Conservation (phyloP, 2,329 filamentous ascomycete species). For the Apiospora rasikravindrae region DNA sequence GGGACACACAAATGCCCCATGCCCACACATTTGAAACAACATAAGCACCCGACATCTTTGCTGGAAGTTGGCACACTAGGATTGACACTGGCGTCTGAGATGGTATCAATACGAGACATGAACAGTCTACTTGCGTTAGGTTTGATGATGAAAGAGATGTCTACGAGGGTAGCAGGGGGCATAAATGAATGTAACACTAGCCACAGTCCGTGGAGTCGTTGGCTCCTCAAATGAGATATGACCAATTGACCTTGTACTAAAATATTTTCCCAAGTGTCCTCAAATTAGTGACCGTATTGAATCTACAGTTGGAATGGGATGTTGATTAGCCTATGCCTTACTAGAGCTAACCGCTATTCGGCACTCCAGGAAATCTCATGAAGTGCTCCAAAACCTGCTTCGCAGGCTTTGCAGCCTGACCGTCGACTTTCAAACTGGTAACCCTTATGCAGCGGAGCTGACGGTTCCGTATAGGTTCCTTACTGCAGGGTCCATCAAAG, state of each 20-base stretch:
- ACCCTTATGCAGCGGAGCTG: not conserved
- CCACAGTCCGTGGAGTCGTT: constrained; percentile 9
- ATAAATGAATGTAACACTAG: constrained; percentile 23
- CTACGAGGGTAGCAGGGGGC: constrained; percentile 15
- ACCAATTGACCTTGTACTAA: constrained; percentile 23
- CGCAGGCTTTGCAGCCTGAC: constrained; percentile 37
- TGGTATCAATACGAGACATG: constrained; percentile 14
- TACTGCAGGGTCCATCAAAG: not conserved
- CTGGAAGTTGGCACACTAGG: constrained; percentile 12
- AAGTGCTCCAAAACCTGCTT: constrained; percentile 29
- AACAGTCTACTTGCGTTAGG: not conserved
- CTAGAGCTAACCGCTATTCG: not conserved
- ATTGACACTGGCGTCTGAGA: constrained; percentile 9
- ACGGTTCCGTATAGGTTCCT: not conserved
- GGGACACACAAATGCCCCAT: constrained; percentile 7
- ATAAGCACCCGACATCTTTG: constrained; percentile 12
- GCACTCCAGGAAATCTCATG: not conserved
- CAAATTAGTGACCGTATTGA: not conserved
- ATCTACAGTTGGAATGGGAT: not conserved
- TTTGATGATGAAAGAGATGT: not conserved
- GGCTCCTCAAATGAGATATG: constrained; percentile 18
- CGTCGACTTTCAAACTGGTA: constrained; percentile 34
- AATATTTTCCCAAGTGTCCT: not conserved
- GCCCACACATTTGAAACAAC: constrained; percentile 13
- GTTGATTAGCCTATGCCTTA: too few relatives aligned